Conservation (phyloP, 192 early-diverging fungal genomes). For the Phycomyces nitens region DNA sequence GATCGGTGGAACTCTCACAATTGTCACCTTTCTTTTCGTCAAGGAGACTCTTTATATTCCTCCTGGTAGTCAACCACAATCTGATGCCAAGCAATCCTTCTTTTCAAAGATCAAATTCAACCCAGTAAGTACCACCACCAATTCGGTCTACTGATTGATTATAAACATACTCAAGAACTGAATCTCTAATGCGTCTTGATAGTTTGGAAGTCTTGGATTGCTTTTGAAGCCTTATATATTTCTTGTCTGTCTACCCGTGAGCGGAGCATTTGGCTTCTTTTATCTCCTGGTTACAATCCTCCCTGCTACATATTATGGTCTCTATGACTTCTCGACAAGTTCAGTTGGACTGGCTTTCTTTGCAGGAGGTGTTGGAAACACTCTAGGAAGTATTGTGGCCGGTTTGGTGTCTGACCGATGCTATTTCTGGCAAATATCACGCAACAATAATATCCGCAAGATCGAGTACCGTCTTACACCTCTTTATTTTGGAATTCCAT, state of each 20-base stretch:
- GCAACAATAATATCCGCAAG: background rate
- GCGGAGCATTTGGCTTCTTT: slow-evolving; percentile 49
- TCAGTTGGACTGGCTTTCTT: slow-evolving; percentile 47
- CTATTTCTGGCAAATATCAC: background rate
- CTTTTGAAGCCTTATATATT: slow-evolving; percentile 17
- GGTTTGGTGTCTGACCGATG: slow-evolving; percentile 22
- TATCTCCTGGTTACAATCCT: slow-evolving; percentile 44
- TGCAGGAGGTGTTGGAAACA: slow-evolving; percentile 43
- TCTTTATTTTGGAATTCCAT: slow-evolving; percentile 16
- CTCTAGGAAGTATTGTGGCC: slow-evolving; percentile 36
- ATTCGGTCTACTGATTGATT: no score
- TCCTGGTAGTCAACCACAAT: background rate
- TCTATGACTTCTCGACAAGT: slow-evolving; percentile 42
- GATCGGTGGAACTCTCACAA: slow-evolving; percentile 44
- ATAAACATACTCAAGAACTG: no score
- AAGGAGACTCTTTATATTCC: slow-evolving; percentile 52
- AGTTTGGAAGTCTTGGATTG: slow-evolving; percentile 19
- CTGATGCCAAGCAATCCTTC: slow-evolving; percentile 5
- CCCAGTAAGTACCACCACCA: slow-evolving; percentile 6
- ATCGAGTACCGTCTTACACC: slow-evolving; percentile 18
- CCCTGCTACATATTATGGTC: slow-evolving; percentile 36
- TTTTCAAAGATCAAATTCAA: slow-evolving; percentile 21
- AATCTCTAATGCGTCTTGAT: no score
- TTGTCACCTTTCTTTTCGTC: slow-evolving; percentile 48
- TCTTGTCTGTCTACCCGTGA: slow-evolving; percentile 29